A percentile compares a stretch with the other conserved stretches of the same genome.
phyloP scores from a whole-genome alignment of 2,329 filamentous ascomycete species.

The Pseudopithomyces chartarum region DNA sequence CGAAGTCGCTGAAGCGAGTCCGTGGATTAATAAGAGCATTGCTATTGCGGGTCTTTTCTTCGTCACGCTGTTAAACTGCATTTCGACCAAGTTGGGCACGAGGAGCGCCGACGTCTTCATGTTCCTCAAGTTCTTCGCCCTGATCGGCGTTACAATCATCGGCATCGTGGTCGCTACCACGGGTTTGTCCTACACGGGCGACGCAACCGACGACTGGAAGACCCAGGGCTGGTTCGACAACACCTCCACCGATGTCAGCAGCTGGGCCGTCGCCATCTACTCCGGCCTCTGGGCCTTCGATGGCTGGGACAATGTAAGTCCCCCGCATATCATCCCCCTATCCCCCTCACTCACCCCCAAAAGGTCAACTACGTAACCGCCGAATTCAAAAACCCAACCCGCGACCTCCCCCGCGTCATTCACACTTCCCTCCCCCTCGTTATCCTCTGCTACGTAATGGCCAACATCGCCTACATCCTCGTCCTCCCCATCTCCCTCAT shows the following conservation, averaged over 20 bases:
- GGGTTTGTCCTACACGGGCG: constrained; percentile 76
- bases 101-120: constrained; percentile 90
- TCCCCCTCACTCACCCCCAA: background rate
- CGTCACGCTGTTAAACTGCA: constrained; percentile 85
- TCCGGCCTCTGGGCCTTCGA: constrained; percentile 98
- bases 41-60: constrained; percentile 75
- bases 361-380: constrained; percentile 97
- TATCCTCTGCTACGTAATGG: constrained; percentile 86
- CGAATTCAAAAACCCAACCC: constrained; percentile 89
- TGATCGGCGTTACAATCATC: constrained; percentile 83
- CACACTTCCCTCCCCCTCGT: constrained; percentile 96
- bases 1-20: constrained; percentile 78
- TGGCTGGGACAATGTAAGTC: constrained; percentile 94
- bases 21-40: constrained; percentile 89
- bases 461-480: constrained; percentile 92
- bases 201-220: constrained; percentile 85
- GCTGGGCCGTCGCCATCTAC: constrained; percentile 93
- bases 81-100: constrained; percentile 88
- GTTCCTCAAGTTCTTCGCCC: constrained; percentile 93
- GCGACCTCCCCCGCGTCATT: constrained; percentile 91
- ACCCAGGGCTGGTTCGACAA: constrained; percentile 84
- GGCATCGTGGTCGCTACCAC: constrained; percentile 90
- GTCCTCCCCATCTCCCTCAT: constrained; percentile 82
- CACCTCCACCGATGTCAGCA: constrained; percentile 77
- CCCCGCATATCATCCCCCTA: constrained; percentile 17